phyloP scores from a whole-genome alignment of 495 filamentous ascomycete species.

The Xylaria nigripes region DNA sequence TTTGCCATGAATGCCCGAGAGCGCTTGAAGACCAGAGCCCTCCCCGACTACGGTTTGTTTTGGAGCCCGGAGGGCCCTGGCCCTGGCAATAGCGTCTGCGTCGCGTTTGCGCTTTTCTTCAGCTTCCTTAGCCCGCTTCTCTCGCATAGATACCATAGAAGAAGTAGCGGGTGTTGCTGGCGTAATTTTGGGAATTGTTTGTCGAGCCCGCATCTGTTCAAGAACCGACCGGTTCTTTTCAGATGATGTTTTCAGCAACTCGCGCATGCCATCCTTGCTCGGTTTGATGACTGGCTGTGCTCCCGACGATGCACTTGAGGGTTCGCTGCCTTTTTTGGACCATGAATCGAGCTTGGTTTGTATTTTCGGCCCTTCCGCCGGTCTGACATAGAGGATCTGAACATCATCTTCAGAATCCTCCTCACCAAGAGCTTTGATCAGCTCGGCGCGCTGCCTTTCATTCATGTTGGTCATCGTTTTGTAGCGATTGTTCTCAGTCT shows the following conservation, averaged over 20 bases:
- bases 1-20: slow-evolving; percentile 68
- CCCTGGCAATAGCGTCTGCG: slow-evolving; percentile 54
- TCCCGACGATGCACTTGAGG: slow-evolving; percentile 14
- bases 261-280: slow-evolving; percentile 26
- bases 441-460: slow-evolving; percentile 68
- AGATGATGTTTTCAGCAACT: slow-evolving; percentile 30
- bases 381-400: slow-evolving; percentile 29
- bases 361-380: slow-evolving; percentile 47
- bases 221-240: slow-evolving; percentile 29
- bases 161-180: slow-evolving; percentile 19
- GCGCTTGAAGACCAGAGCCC: slow-evolving; percentile 66
- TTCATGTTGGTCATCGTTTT: slow-evolving; percentile 63
- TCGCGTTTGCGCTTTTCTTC: slow-evolving; percentile 68
- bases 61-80: slow-evolving; percentile 51
- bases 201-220: slow-evolving; percentile 31
- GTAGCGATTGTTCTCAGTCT: slow-evolving; percentile 29
- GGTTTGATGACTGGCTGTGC: slow-evolving; percentile 15
- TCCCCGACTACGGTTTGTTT: slow-evolving; percentile 56
- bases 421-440: slow-evolving; percentile 69
- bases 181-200: slow-evolving; percentile 19
- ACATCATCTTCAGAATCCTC: slow-evolving; percentile 52
- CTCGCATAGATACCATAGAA: slow-evolving; percentile 48
- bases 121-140: slow-evolving; percentile 60
- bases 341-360: slow-evolving; percentile 59
- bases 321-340: slow-evolving; percentile 36